Conservation (phyloP, 2,329 filamentous ascomycete genomes). For the Paecilomyces formosus region DNA sequence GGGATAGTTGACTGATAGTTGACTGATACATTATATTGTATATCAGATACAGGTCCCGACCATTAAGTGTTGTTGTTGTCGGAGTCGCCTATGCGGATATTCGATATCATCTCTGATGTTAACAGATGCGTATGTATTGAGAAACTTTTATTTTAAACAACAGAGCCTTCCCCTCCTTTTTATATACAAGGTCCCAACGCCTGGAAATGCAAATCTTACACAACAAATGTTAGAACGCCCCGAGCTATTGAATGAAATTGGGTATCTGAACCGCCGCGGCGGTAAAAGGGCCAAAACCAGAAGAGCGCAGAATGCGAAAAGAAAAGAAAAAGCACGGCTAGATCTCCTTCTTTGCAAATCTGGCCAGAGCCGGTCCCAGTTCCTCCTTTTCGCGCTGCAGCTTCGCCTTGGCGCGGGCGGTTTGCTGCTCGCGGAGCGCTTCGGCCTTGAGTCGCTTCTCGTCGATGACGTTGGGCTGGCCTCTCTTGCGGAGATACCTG, state of each 20-base stretch:
- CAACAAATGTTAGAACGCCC: background rate
- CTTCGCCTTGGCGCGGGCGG: conserved; percentile 61
- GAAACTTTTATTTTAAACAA: background rate
- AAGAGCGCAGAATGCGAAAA: conserved; percentile 6
- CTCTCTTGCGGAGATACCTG: conserved; percentile 86
- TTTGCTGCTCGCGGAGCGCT: conserved; percentile 64
- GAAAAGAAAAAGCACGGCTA: conserved; percentile 10
- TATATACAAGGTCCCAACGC: background rate
- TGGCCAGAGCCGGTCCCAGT: conserved; percentile 74
- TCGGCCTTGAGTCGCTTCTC: conserved; percentile 85
- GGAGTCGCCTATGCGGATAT: too few species aligned
- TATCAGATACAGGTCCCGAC: too few species aligned
- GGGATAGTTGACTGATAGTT: background rate
- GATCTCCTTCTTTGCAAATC: conserved; percentile 67
- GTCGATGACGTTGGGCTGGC: conserved; percentile 89
- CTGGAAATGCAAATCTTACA: background rate
- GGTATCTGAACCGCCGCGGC: background rate
- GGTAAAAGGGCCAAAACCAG: conserved; percentile 4
- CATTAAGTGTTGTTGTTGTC: too few species aligned
- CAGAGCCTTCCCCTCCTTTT: background rate
- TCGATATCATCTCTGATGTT: too few species aligned
- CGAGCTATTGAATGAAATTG: background rate
- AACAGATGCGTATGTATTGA: background rate
- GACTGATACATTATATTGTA: too few species aligned
- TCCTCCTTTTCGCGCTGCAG: conserved; percentile 62